These are phyloP conservation scores for Calophaca sinica DNA, from an alignment of 306 rosid species.

Conservation along the genomic window DNA sequence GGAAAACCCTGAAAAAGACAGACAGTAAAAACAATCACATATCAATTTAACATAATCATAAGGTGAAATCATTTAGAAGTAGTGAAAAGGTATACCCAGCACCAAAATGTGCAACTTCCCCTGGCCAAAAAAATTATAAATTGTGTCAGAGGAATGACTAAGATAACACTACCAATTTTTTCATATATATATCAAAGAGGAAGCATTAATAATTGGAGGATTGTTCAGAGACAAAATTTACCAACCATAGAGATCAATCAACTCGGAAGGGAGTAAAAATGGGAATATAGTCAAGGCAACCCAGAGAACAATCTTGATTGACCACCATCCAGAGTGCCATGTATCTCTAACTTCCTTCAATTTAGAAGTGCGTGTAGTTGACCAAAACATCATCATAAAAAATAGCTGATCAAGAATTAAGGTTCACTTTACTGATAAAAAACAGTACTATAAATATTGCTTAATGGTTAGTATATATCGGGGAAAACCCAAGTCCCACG, in stretches of 20 bases:
- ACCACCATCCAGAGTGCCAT: conserved; percentile 99
- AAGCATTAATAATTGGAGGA: conserved; percentile 27
- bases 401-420: conserved; percentile 73
- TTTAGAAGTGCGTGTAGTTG: conserved; percentile 79
- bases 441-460: too few species aligned
- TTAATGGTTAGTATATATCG: too few species aligned
- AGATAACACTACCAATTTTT: too few species aligned
- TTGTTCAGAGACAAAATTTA: conserved; percentile 40
- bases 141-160: conserved; percentile 26
- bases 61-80: conserved; percentile 18
- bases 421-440: conserved; percentile 44
- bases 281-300: conserved; percentile 61
- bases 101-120: conserved; percentile 85
- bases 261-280: conserved; percentile 76
- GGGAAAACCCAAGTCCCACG: too few species aligned
- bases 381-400: conserved; percentile 80
- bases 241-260: conserved; percentile 90
- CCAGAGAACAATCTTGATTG: conserved; percentile 73
- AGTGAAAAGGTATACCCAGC: conserved; percentile 74
- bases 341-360: conserved; percentile 63
- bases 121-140: conserved; percentile 54
- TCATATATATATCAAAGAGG: conserved; percentile 1
- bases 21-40: conserved; percentile 33
- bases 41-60: conserved; percentile 24
- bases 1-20: conserved; percentile 84